These are phyloP conservation scores for Malassezia obtusa DNA, from an alignment of 1,284 basidiomycete species.

Conservation along the genomic window DNA sequence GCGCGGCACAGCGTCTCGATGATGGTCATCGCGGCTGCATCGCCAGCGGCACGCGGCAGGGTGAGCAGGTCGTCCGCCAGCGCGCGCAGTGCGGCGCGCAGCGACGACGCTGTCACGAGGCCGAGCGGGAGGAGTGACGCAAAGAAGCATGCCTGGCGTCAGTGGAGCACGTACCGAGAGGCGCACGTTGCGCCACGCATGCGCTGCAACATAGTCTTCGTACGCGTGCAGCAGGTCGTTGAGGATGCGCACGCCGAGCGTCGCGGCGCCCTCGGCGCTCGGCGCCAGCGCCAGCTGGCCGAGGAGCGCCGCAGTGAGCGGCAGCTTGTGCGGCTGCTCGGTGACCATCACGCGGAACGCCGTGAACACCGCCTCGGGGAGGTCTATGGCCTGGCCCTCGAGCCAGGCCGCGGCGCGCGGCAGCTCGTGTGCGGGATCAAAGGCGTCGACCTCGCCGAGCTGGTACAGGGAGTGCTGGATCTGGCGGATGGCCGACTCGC, in stretches of 20 bases:
- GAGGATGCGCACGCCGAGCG: slow-evolving; percentile 30
- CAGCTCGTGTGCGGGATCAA: slow-evolving; percentile 30
- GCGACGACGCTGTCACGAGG: slow-evolving; percentile 64
- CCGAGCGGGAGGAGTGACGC: slow-evolving; percentile 52
- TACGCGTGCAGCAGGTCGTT: slow-evolving; percentile 41
- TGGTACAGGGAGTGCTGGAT: slow-evolving; percentile 26
- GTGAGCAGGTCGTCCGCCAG: slow-evolving; percentile 67
- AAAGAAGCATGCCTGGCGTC: slow-evolving; percentile 29
- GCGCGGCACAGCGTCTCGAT: slow-evolving; percentile 61
- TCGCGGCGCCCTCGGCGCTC: slow-evolving; percentile 8
- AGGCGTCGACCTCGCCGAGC: slow-evolving; percentile 29
- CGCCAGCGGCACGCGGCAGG: slow-evolving; percentile 3
- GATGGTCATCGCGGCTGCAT: slow-evolving; percentile 65
- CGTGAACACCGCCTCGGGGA: slow-evolving; percentile 22
- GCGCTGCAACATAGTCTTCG: slow-evolving; percentile 34
- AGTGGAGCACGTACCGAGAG: slow-evolving; percentile 11
- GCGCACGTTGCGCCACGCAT: slow-evolving; percentile 43
- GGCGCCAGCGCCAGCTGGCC: slow-evolving; percentile 25
- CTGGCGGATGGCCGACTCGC: slow-evolving; percentile 23
- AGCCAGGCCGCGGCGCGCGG: slow-evolving; percentile 37
- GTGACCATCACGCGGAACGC: slow-evolving; percentile 36
- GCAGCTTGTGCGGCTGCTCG: slow-evolving; percentile 35
- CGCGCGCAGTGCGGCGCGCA: slow-evolving; percentile 66
- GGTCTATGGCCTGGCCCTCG: slow-evolving; percentile 23
- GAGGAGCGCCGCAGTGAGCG: slow-evolving; percentile 37